Base-by-base conservation (phyloP, 495 filamentous ascomycete genomes). In the Trichoderma virens region DNA sequence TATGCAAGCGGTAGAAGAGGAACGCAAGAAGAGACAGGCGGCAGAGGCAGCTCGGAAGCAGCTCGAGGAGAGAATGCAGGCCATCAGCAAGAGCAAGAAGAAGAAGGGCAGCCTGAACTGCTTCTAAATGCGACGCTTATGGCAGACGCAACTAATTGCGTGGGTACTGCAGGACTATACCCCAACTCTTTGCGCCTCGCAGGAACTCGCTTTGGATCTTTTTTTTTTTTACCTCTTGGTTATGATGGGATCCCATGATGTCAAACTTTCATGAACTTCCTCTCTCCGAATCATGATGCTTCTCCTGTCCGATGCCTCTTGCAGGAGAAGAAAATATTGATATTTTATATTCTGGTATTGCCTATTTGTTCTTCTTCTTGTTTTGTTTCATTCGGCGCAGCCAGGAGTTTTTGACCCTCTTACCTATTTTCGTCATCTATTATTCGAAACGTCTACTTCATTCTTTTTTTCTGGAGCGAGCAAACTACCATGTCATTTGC, bases 41-140 rank as follows among this genome's bases (percentile, higher is more conserved):
- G 92, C 95, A 30, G 94, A 98, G 76, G 84, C 87, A 69, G 95
- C 95, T 41, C 79, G 90, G 62, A 89, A 86, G 65, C 88, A 95
- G 70, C 82, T 98, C 4, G 94, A 98, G 75, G 91, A 95, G 79
- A 83, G 92, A 14, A 97, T 98, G 93, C 88, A 89, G 65, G 88
- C 86, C n/a, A 86, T 96, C 71, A 89, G 86, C 72, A 92, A 92
- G 78, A 96, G 93, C 81, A 96, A 97, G 86, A 91, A 91, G 82
- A 94, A 94, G 86, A 94, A 94, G 86, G 89, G 91, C 71, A 90
- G 88, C 34, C 86, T 98, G 70, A 97, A 96, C 78, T 98, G 94
- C 81, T 98, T 98, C 78, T 98, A 89, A 71, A 66, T 35, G 64
- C 25, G 27, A 27, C n/a, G n/a, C 16, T 27, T 13, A 16, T 30